Evolutionary conservation across 2,329 filamentous ascomycete species (phyloP), one percentile per base, ranked within the genome.

Genomic region (Ophiostoma tasmaniense): DNA sequence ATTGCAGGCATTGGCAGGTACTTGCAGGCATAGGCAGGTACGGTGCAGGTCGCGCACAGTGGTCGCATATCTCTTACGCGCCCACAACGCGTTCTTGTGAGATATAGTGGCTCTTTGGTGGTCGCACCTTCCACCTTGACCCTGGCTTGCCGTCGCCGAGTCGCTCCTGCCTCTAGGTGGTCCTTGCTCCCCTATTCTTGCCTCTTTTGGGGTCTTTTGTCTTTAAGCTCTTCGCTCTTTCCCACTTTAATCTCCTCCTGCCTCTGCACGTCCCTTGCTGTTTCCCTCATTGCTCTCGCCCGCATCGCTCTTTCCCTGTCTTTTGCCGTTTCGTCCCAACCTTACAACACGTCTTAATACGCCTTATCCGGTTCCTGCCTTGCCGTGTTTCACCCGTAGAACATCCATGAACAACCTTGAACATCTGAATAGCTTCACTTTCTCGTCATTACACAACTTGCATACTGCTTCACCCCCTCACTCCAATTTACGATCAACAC

Each of bases 211-310:
- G 33, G 11, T 55, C 65, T 45, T 33, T 39, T n/a, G 39, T 20
- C 42, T 55, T 55, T 25, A 13, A 25, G 55, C 68, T 37, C 70
- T 69, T 70, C 64, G 55, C 68, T 37, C 70, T 69, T 70, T 66
- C 70, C 70, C 68, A 68, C 68, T 65, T 68, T 70, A 68, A 68
- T 71, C 68, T 68, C 52, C 67, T 69, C 61, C 37, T 69, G 62
- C 35, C 64, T 17, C 45, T 64, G 39, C 65, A 37, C 25, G 22
- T 52, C 67, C 67, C 67, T 67, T 66, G 66, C 68, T 59, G 64
- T 55, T 70, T 70, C 30, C 61, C 33, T 50, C 22, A 30, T 28
- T 30, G 25, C 55, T 61, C 37, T 62, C 61, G 30, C 50, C 59
- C 42, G 39, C n/a, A 45, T 42, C 55, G 30, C 59, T 62, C 55